phyloP scores from a whole-genome alignment of 352 stramenopile species.

The Phytopythium oedochilum region DNA sequence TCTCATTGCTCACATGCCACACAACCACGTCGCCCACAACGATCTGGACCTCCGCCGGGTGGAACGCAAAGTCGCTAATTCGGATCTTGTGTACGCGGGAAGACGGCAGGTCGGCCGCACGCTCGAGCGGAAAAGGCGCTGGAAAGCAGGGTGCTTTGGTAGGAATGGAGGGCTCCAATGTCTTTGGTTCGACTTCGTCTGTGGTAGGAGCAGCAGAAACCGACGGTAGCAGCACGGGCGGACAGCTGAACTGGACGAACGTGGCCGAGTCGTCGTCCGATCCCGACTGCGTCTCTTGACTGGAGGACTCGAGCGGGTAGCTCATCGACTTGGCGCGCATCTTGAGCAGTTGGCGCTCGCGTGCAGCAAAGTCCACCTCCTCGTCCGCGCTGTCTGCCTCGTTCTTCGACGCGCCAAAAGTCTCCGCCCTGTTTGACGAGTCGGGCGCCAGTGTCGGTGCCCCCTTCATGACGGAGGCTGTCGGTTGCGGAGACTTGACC shows the following conservation, averaged over 20 bases:
- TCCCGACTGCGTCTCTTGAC: constrained; percentile 67
- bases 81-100: constrained; percentile 25
- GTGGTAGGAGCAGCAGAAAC: too few species aligned
- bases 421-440: too few species aligned
- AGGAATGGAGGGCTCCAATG: too few species aligned
- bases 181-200: too few species aligned
- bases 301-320: constrained; percentile 39
- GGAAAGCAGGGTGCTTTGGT: too few species aligned
- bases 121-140: constrained; percentile 19
- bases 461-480: too few species aligned
- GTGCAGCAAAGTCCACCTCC: constrained; percentile 28
- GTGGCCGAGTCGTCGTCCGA: constrained; percentile 42
- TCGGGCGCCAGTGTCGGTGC: too few species aligned
- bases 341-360: constrained; percentile 39
- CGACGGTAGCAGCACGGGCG: not conserved
- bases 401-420: too few species aligned
- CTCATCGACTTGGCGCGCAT: constrained; percentile 23
- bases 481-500: constrained; percentile 26
- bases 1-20: constrained; percentile 29
- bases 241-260: constrained; percentile 23
- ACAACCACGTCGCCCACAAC: constrained; percentile 26
- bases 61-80: constrained; percentile 33
- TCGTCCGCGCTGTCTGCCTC: constrained; percentile 26
- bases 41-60: constrained; percentile 22
- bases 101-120: not conserved